Percentiles rank a stretch among this genome's conserved stretches.
These are phyloP conservation scores for Sarcocystis neurona DNA, from an alignment of 169 alveolate genomes.

Conservation along the genomic window DNA sequence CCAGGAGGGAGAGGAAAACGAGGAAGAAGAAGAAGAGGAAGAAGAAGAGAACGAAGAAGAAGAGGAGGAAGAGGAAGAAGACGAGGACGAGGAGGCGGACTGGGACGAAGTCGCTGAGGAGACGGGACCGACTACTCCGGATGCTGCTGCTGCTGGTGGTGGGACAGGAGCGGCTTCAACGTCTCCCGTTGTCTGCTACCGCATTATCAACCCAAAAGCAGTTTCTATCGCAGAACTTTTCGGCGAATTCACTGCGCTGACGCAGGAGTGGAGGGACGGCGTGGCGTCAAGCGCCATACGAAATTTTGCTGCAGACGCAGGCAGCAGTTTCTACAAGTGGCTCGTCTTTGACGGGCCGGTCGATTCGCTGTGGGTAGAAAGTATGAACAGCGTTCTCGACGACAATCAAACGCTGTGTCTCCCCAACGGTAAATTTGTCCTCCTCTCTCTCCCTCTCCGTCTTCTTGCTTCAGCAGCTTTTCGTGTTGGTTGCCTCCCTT, in stretches of 20 bases:
- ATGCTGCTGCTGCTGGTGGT: too few species aligned
- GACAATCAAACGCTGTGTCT: conserved; percentile 94
- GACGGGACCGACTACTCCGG: too few species aligned
- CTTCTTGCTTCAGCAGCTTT: conserved; percentile 89
- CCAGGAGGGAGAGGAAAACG: conserved; percentile 62
- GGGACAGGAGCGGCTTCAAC: conserved; percentile 18
- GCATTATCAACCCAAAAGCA: conserved; percentile 93
- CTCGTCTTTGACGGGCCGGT: conserved; percentile 95
- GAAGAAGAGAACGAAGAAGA: conserved; percentile 77
- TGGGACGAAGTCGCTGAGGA: conserved; percentile 77
- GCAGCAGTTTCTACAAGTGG: conserved; percentile 75
- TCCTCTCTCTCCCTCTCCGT: conserved; percentile 64
- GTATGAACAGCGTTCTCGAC: conserved; percentile 95
- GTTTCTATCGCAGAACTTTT: conserved; percentile 93
- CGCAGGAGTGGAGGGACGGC: conserved; percentile 96
- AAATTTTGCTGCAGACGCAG: conserved; percentile 79
- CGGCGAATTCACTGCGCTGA: conserved; percentile 90
- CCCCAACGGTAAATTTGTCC: conserved; percentile 86
- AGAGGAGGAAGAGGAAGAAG: conserved; percentile 92
- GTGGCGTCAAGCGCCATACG: conserved; percentile 89
- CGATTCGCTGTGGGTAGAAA: conserved; percentile 97
- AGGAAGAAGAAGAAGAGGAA: neutral
- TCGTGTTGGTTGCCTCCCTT: neutral
- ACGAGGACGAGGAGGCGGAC: conserved; percentile 86
- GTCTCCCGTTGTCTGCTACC: conserved; percentile 74